These are phyloP conservation scores for Dactylellina parvicollis DNA, from an alignment of 2,329 filamentous ascomycete species.

Conservation along the genomic window DNA sequence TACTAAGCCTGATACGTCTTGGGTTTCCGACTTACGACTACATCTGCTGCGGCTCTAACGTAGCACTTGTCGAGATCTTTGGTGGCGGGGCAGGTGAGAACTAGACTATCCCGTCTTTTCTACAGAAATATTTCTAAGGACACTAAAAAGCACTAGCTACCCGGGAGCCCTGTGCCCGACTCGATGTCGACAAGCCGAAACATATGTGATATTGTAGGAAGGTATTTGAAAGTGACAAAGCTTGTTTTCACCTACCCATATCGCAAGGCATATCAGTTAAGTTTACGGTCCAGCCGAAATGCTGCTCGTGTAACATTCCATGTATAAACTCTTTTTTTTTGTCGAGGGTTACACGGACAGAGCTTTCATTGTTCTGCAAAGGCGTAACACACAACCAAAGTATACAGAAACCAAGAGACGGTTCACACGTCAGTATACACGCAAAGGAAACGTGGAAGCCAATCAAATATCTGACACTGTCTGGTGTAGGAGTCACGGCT, in stretches of 20 bases:
- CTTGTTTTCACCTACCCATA: neutral
- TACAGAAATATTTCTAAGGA: no score
- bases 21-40: neutral
- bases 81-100: neutral
- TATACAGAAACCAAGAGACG: no score
- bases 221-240: neutral
- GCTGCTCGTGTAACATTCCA: constrained; percentile 2
- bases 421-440: no score
- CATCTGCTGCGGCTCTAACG: constrained; percentile 2
- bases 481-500: no score
- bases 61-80: neutral
- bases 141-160: no score
- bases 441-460: no score
- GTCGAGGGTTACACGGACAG: neutral
- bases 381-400: no score
- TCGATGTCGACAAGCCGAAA: no score
- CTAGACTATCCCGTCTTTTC: neutral
- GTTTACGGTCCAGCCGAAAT: neutral
- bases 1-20: neutral
- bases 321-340: neutral
- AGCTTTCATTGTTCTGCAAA: neutral
- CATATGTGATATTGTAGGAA: no score
- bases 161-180: no score
- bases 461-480: no score
- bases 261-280: neutral